Conservation (phyloP, 139 green algal genomes). For the Chlorella sp. region DNA sequence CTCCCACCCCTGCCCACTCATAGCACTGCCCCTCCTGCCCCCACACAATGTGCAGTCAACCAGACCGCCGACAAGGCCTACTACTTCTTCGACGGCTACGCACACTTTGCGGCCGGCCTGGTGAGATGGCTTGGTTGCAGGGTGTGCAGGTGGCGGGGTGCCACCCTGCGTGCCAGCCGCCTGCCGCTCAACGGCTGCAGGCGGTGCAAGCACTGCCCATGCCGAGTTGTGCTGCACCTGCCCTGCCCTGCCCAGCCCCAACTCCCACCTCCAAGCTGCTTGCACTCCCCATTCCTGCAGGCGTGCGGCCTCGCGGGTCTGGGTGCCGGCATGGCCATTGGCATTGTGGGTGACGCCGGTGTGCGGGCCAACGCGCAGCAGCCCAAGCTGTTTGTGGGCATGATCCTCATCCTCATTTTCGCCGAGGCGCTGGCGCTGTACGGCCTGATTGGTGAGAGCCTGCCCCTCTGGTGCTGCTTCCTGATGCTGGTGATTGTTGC, state of each 20-base stretch:
- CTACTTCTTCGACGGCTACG: conserved; percentile 98
- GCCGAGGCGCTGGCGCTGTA: conserved; percentile 98
- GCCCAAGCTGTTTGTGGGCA: conserved; percentile 99
- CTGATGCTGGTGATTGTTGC: too few species aligned
- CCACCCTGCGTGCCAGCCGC: too few species aligned
- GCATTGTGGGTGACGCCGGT: conserved; percentile 98
- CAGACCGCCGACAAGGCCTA: conserved; percentile 84
- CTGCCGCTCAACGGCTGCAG: too few species aligned
- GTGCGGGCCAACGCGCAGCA: conserved; percentile 99
- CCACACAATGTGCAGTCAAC: conserved; percentile 89
- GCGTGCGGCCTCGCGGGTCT: conserved; percentile 95
- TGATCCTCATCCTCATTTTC: conserved; percentile 99
- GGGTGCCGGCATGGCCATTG: conserved; percentile 98
- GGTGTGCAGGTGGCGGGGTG: too few species aligned
- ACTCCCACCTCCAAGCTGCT: too few species aligned
- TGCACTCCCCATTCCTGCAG: too few species aligned
- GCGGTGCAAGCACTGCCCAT: too few species aligned
- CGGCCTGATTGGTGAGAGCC: conserved; percentile 91
- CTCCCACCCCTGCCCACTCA: too few species aligned
- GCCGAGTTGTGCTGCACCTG: too few species aligned
- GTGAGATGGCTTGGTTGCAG: too few species aligned
- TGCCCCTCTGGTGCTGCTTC: neutral
- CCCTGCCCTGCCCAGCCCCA: too few species aligned
- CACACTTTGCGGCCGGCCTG: conserved; percentile 94
- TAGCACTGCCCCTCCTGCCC: too few species aligned